Base-by-base conservation (phyloP, 2,329 filamentous ascomycete species). In the Hymenotorrendiella dingleyae region DNA sequence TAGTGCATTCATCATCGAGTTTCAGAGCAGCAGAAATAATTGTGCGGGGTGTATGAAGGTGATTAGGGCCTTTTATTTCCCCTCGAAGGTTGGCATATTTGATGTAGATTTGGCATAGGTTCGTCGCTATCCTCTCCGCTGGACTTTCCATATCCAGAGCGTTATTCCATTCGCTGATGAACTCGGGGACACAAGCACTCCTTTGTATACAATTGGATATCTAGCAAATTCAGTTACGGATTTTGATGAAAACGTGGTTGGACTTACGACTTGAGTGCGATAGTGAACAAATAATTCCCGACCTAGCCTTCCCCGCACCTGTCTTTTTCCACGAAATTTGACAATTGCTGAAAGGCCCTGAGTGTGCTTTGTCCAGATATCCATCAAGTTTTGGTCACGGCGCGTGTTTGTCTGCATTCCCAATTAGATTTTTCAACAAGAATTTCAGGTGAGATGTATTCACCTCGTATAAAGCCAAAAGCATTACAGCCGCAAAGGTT, bases 231-330 rank as follows among this genome's bases (percentile, higher is more conserved):
- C 67, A 51, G 72, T 64, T 34, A 8, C 2, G 16, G 63, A 10
- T 8, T 22, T 6, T 10, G 21, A 14, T 10, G 10, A 22, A 24
- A 9, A 27, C 29, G 1, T 26, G 12, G 4, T n/a, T 2, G 17
- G 11, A 40, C 47, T 37, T 39, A 59, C 55, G 19, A 55, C 38
- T 47, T 57, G 54, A n/a, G 48, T 40, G 28, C 55, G 71, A 22
- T 76, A 63, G 67, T 76, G 73, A 42, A 71, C 62, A 52, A 78
- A 77, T 69, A 78, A 72, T 42, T 69, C 64, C 27, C 66, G 61
- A 3, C 73, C 73, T 3, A 70, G 67, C 32, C 62, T 61, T 10
- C 68, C 72, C 39, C 54, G 57, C 48, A 78, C 71, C 44, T 72
- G 70, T 6, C 59, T 58, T 10, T 64, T 56, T 17, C 73, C 74